Percentiles rank a stretch among this genome's conserved stretches.
These are phyloP conservation scores for Trypanosoma boissoni DNA, from an alignment of 208 protist species.

Conservation along the genomic window DNA sequence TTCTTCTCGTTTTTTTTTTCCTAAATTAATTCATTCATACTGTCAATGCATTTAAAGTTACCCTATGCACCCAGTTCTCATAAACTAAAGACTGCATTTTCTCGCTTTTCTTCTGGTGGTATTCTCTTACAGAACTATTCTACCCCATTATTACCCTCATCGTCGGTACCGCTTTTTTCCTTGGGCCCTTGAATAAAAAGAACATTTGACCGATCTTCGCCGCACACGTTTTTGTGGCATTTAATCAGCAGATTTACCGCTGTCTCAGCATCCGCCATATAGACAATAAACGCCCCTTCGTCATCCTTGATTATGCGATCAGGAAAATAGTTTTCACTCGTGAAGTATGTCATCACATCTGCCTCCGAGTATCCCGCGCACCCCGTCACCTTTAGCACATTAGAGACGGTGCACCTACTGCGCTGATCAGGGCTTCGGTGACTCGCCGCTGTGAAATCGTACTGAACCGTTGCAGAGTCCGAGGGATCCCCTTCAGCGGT, in stretches of 20 bases:
- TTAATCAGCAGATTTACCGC: slow-evolving; percentile 79
- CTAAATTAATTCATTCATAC: no score
- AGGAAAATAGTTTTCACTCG: slow-evolving; percentile 63
- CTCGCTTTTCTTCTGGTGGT: neutral
- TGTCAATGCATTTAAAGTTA: no score
- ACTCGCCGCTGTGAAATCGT: slow-evolving; percentile 83
- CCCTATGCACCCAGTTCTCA: no score
- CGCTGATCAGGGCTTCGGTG: slow-evolving; percentile 86
- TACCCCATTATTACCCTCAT: slow-evolving; percentile 4
- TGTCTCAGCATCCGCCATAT: slow-evolving; percentile 58
- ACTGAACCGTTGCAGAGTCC: slow-evolving; percentile 72
- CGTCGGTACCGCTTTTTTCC: slow-evolving; percentile 9
- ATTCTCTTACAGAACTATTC: neutral
- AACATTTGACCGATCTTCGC: slow-evolving; percentile 86
- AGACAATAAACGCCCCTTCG: slow-evolving; percentile 71
- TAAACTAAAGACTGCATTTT: neutral
- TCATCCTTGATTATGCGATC: slow-evolving; percentile 71
- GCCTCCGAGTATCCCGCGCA: slow-evolving; percentile 70
- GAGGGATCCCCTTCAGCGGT: slow-evolving; percentile 81
- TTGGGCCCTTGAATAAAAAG: slow-evolving; percentile 82
- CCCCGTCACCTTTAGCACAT: slow-evolving; percentile 75
- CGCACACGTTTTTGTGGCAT: slow-evolving; percentile 81
- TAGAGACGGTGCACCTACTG: slow-evolving; percentile 65
- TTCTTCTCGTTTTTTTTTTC: no score
- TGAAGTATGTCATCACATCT: slow-evolving; percentile 86